phyloP scores from a whole-genome alignment of 306 rosid genomes.

The Geum urbanum region DNA sequence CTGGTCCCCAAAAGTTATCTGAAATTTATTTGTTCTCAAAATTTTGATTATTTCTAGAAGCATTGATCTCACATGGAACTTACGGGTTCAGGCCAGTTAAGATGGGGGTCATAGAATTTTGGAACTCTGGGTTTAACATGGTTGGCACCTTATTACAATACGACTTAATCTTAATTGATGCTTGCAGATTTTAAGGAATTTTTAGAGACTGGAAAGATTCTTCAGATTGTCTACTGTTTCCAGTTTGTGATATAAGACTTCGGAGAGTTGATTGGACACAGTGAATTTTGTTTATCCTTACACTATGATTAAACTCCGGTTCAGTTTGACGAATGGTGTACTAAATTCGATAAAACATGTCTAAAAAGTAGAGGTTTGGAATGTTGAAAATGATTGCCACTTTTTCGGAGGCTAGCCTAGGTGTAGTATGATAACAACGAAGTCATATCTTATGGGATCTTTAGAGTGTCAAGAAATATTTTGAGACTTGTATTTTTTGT shows the following conservation, averaged over 20 bases:
- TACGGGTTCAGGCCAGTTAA: too few species aligned
- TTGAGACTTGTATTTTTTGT: constrained; percentile 22
- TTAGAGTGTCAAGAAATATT: constrained; percentile 5
- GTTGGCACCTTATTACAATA: background rate
- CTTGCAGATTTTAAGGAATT: background rate
- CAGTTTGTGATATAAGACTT: background rate
- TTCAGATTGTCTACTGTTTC: background rate
- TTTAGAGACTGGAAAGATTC: background rate
- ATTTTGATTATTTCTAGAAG: background rate
- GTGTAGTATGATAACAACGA: background rate
- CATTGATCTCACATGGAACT: too few species aligned
- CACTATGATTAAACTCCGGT: background rate
- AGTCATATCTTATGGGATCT: background rate
- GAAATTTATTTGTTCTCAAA: background rate
- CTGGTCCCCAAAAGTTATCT: background rate
- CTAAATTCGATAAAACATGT: background rate
- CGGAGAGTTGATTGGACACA: background rate
- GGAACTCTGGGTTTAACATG: background rate
- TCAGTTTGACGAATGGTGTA: background rate
- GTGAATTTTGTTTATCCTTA: background rate
- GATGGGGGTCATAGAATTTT: background rate
- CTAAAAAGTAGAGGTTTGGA: background rate
- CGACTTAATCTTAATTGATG: background rate
- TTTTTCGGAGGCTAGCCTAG: background rate
- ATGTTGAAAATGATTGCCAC: background rate